These are phyloP conservation scores for Alternaria postmessia DNA, from an alignment of 2,329 filamentous ascomycete genomes.

Conservation along the genomic window DNA sequence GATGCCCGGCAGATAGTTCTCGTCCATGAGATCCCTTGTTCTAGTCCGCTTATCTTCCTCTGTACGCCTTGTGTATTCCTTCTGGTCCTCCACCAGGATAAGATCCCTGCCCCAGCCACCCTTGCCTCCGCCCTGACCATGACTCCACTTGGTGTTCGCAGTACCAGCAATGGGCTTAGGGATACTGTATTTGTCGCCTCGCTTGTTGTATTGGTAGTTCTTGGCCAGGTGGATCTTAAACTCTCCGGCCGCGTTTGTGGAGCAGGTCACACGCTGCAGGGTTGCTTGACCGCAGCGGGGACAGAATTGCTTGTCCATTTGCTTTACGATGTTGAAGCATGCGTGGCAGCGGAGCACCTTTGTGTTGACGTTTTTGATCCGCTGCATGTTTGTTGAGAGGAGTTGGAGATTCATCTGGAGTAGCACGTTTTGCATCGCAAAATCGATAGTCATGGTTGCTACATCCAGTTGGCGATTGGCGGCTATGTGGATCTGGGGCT, in stretches of 20 bases:
- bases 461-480: constrained; percentile 74
- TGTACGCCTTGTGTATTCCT: constrained; percentile 78
- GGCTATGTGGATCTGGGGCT: constrained; percentile 55
- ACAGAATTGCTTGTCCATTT: constrained; percentile 92
- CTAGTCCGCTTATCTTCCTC: constrained; percentile 71
- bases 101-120: constrained; percentile 85
- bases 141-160: constrained; percentile 74
- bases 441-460: constrained; percentile 93
- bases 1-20: constrained; percentile 88
- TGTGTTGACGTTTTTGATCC: constrained; percentile 84
- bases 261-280: constrained; percentile 83
- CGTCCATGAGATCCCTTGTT: constrained; percentile 89
- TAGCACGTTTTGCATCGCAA: constrained; percentile 96
- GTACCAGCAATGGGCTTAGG: constrained; percentile 87
- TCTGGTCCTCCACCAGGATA: constrained; percentile 93
- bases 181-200: constrained; percentile 90
- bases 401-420: constrained; percentile 94
- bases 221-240: constrained; percentile 89
- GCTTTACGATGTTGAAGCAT: constrained; percentile 78
- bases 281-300: constrained; percentile 88
- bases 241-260: constrained; percentile 79
- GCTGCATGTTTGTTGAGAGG: constrained; percentile 77
- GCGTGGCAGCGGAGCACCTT: constrained; percentile 89
- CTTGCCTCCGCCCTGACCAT: constrained; percentile 74
- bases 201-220: constrained; percentile 96